Evolutionary conservation across 352 stramenopile genomes (phyloP), one percentile per base, ranked within the genome.

Genomic region (Thraustochytrium sp.): DNA sequence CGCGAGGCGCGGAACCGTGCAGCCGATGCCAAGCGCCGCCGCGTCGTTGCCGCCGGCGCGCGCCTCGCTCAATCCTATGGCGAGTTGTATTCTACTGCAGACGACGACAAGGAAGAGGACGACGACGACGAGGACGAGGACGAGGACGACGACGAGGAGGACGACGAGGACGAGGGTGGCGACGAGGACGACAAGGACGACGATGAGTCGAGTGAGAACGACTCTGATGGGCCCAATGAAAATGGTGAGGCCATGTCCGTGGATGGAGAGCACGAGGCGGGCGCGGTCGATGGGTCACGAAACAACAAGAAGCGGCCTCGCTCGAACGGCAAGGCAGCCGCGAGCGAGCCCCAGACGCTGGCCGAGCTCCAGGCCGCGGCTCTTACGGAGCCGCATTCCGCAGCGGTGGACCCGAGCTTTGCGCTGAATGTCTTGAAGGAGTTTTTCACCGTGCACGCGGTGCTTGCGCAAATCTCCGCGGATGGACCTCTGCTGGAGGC

Each of bases 361-460:
- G 42, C 42, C 42, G 42, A 75, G 62, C 11, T 51, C 18, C 11
- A 53, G 4, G 44, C 38, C 13, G 11, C 29, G 31, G 62, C 62
- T 31, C 5, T 26, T 13, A 36, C 48, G 13, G 62, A 75, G 29
- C 26, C 21, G 3, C n/a, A 56, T 26, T 51, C 36, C 16, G 37
- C 51, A 37, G 62, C 40, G 9, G n/a, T 75, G 23, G 62, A 75
- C 44, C 62, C 62, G 1, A 75, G 62, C 44, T 75, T 56, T 75
- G 36, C 37, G 4, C 23, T 75, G 5, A 5, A 13, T 1, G 23
- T 54, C 23, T 36, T 75, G 11, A 37, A 75, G 23, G 36, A 26
- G 8, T 75, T 56, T 31, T 54, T 75, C 18, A 18, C 36, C 8
- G 2, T 55, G 18, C 62, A 75, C 44, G 62, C 62, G 11, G 4